Evolutionary conservation across 371 early-diverging fungal species (phyloP).

Genomic region (Smittium culicis): DNA sequence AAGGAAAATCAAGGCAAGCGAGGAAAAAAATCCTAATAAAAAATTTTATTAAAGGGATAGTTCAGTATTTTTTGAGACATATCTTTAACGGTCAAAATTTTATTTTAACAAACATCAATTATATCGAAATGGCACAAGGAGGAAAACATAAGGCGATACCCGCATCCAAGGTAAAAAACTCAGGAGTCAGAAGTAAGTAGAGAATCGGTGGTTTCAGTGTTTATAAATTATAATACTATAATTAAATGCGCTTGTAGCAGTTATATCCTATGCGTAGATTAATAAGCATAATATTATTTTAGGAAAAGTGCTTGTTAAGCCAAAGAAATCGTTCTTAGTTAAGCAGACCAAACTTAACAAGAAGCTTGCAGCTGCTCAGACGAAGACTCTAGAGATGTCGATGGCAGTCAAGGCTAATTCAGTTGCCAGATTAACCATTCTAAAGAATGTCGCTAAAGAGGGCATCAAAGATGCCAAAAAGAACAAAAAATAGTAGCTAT

Average conservation of each 20-base stretch:
- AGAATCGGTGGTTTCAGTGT: too few species aligned
- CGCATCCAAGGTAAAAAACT: not conserved
- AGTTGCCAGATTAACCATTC: conserved; percentile 30
- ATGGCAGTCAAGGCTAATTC: conserved; percentile 33
- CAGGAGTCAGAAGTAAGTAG: not conserved
- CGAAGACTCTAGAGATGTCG: conserved; percentile 24
- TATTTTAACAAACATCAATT: too few species aligned
- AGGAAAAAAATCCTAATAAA: too few species aligned
- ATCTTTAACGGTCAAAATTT: too few species aligned
- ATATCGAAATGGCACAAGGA: not conserved
- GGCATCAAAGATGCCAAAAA: conserved; percentile 15
- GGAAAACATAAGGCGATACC: not conserved
- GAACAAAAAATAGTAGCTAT: not conserved
- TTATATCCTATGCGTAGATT: too few species aligned
- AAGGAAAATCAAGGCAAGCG: too few species aligned
- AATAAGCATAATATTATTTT: not conserved
- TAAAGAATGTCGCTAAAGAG: conserved; percentile 15
- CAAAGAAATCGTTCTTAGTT: conserved; percentile 18
- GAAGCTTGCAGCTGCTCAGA: conserved; percentile 25
- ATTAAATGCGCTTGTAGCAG: too few species aligned
- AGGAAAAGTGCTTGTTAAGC: conserved; percentile 21
- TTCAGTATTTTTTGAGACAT: too few species aligned
- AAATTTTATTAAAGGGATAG: too few species aligned
- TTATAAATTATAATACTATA: not conserved
- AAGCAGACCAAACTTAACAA: conserved; percentile 23